These are phyloP conservation scores for Teunomyces stri DNA, from an alignment of 805 yeast genomes.

Conservation along the genomic window DNA sequence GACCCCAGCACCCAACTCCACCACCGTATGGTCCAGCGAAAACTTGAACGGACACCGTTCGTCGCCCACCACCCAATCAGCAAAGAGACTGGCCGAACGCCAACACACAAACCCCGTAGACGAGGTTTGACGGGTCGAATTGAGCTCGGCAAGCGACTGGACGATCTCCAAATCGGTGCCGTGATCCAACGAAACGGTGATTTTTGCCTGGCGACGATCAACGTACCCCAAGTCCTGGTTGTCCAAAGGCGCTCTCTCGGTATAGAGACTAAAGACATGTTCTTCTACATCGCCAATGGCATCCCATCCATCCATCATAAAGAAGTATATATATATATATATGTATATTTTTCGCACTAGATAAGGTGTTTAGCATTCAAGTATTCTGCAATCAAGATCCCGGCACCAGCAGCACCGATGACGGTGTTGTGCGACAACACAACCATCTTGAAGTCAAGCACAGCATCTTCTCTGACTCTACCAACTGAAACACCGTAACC, in stretches of 20 bases:
- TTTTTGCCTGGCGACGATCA: slow-evolving; percentile 22
- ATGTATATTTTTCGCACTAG: slow-evolving; percentile 26
- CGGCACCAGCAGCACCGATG: slow-evolving; percentile 99
- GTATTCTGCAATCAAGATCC: slow-evolving; percentile 91
- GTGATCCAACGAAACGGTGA: slow-evolving; percentile 20
- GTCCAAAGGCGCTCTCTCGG: slow-evolving; percentile 23
- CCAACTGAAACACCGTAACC: slow-evolving; percentile 97
- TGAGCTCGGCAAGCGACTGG: slow-evolving; percentile 34
- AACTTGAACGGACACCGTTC: slow-evolving; percentile 24
- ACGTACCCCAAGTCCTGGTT: slow-evolving; percentile 36
- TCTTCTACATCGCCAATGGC: slow-evolving; percentile 22
- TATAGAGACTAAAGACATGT: slow-evolving; percentile 33
- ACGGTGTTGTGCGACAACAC: slow-evolving; percentile 96
- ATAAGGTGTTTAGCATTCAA: slow-evolving; percentile 73
- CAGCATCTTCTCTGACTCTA: slow-evolving; percentile 88
- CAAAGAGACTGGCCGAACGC: slow-evolving; percentile 48
- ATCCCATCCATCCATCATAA: slow-evolving; percentile 15
- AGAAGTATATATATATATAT: background rate
- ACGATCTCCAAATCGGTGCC: slow-evolving; percentile 25
- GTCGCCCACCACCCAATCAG: slow-evolving; percentile 50
- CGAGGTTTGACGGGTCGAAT: slow-evolving; percentile 32
- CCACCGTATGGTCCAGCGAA: slow-evolving; percentile 19
- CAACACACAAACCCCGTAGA: slow-evolving; percentile 69
- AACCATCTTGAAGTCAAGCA: slow-evolving; percentile 93
- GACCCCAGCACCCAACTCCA: slow-evolving; percentile 66